These are phyloP conservation scores for Lactifluus subvellereus DNA, from an alignment of 768 basidiomycete species.

Conservation along the genomic window DNA sequence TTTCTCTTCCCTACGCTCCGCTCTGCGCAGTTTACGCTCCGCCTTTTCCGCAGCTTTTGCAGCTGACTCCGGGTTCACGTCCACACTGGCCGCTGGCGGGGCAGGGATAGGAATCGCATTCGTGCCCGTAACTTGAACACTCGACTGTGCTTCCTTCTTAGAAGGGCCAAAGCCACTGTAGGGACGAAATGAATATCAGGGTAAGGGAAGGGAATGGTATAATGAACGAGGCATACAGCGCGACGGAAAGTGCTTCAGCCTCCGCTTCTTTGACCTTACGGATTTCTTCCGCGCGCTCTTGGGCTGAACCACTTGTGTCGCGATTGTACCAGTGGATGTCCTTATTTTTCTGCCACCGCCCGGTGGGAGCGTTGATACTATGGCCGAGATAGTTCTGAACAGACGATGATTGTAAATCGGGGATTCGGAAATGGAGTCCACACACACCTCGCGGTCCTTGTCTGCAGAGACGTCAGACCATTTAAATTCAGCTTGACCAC, in stretches of 20 bases:
- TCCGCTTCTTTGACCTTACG: constrained; percentile 79
- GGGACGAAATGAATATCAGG: background rate
- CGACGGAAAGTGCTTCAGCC: constrained; percentile 78
- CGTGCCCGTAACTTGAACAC: constrained; percentile 29
- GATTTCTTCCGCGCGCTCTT: constrained; percentile 66
- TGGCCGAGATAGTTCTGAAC: constrained; percentile 89
- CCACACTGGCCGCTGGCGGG: constrained; percentile 1
- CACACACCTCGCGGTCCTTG: constrained; percentile 81
- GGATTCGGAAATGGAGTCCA: background rate
- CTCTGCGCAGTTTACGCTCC: constrained; percentile 37
- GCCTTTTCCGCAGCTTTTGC: constrained; percentile 30
- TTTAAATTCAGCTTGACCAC: constrained; percentile 89
- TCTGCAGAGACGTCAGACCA: constrained; percentile 88
- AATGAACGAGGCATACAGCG: constrained; percentile 47
- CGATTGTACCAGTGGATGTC: constrained; percentile 95
- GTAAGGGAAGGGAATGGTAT: background rate
- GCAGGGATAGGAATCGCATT: constrained; percentile 29
- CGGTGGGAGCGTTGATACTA: constrained; percentile 90
- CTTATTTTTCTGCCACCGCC: constrained; percentile 96
- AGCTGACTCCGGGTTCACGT: constrained; percentile 22
- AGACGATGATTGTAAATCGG: too few species aligned
- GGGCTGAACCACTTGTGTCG: constrained; percentile 41
- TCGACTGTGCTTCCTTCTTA: constrained; percentile 29
- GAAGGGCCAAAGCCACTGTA: constrained; percentile 65
- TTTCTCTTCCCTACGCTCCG: constrained; percentile 55